Evolutionary conservation across 73 alveolate genomes (phyloP), one percentile per base, ranked within the genome.

Genomic region (Durusdinium trenchii): DNA sequence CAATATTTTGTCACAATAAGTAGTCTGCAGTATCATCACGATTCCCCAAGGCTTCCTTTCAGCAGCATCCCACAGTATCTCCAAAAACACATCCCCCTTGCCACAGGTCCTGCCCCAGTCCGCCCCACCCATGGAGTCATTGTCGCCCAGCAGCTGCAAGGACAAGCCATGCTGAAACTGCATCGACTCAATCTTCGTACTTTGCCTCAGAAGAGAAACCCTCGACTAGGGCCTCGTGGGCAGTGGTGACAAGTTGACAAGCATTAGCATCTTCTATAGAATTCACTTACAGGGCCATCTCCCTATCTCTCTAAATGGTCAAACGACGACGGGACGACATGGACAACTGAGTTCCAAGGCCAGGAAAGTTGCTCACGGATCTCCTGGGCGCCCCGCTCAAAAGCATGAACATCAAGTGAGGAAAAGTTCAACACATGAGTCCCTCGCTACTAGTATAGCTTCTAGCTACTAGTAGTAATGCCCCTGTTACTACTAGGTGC

Each of bases 141-240:
- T 54, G 64, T 12, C 28, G 20, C 28, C 64, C n/a, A n/a, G 20
- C 64, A 40, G 45, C 94, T 51, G 94, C 3, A 84, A 51, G 20
- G 94, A 67, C 69, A 89, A 35, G 18, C 96, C 96, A 62, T 87
- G 38, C 36, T 87, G 95, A 84, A 87, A 87, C 96, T 89, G 96
- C 96, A 89, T 89, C 40, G 96, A 89, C 96, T 89, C 96, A 47
- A 89, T 89, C 96, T 89, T 89, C 73, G 96, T 89, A 69, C 96
- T 89, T 69, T 89, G 96, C 96, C 95, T 57, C 40, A 43, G 89
- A 45, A 60, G 73, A 23, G n/a, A n/a, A n/a, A n/a, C n/a, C n/a
- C n/a, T n/a, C n/a, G n/a, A n/a, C n/a, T n/a, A n/a, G n/a, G n/a
- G n/a, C n/a, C n/a, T n/a, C n/a, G n/a, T n/a, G n/a, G n/a, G n/a